Percentiles rank a stretch among this genome's conserved stretches.
Evolutionary conservation across 441 rosid species (phyloP).

Genomic region (Macaranga tanarius): DNA sequence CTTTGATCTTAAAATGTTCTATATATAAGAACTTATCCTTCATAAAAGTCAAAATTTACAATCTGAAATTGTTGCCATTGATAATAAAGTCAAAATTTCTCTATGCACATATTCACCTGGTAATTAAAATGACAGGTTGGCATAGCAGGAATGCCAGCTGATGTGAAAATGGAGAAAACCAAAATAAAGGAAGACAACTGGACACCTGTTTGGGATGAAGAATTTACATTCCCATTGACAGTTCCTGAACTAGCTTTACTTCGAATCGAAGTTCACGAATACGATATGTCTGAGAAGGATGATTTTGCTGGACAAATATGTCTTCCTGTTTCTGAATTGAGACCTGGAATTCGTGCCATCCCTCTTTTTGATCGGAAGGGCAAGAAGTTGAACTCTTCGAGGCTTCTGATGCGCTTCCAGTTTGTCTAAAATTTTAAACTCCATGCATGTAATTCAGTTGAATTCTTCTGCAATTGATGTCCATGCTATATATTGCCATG

Average conservation of each 20-base stretch:
- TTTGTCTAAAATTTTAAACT: slow-evolving; percentile 30
- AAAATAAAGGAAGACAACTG: slow-evolving; percentile 58
- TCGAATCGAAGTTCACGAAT: slow-evolving; percentile 69
- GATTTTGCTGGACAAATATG: slow-evolving; percentile 88
- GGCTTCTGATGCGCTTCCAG: slow-evolving; percentile 69
- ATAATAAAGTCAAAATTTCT: not conserved
- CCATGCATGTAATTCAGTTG: not conserved
- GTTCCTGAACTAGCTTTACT: slow-evolving; percentile 78
- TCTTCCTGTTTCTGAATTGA: slow-evolving; percentile 60
- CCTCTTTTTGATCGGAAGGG: slow-evolving; percentile 53
- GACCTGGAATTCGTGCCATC: slow-evolving; percentile 61
- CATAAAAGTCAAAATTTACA: not conserved
- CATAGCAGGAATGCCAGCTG: slow-evolving; percentile 71
- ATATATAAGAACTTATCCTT: no score
- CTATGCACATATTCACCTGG: not conserved
- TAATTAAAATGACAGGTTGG: slow-evolving; percentile 45
- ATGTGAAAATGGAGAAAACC: slow-evolving; percentile 58
- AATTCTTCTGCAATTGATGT: slow-evolving; percentile 3
- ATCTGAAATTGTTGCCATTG: not conserved
- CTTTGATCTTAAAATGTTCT: no score
- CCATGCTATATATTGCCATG: not conserved
- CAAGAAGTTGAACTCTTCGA: slow-evolving; percentile 50
- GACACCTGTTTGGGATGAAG: slow-evolving; percentile 72
- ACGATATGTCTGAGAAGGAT: slow-evolving; percentile 63
- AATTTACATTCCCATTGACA: slow-evolving; percentile 62